A percentile compares a stretch with the other conserved stretches of the same genome.
phyloP scores from a whole-genome alignment of 768 basidiomycete species.

The Tricholoma sp. region DNA sequence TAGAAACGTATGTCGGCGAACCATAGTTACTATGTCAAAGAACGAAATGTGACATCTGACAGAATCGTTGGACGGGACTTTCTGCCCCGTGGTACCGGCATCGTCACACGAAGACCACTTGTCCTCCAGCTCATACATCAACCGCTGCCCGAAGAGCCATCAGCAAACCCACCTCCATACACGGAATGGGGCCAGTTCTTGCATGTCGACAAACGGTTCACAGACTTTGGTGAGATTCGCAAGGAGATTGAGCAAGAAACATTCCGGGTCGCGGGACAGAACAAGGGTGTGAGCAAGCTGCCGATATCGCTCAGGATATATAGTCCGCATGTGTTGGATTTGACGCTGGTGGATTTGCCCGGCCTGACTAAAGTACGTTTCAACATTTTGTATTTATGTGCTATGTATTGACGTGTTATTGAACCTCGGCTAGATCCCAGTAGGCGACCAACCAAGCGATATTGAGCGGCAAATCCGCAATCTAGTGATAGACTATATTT shows the following conservation, averaged over 20 bases:
- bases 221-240: constrained; percentile 92
- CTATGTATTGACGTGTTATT: not conserved
- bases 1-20: constrained; percentile 77
- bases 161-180: constrained; percentile 41
- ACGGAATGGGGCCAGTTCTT: constrained; percentile 97
- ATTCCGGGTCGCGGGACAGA: constrained; percentile 94
- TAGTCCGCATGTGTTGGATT: constrained; percentile 90
- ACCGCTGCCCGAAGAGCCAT: constrained; percentile 50
- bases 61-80: constrained; percentile 95
- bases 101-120: constrained; percentile 93
- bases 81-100: constrained; percentile 84
- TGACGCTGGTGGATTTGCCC: constrained; percentile 95
- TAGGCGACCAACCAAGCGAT: constrained; percentile 96
- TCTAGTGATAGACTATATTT: constrained; percentile 93
- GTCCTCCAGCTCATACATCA: constrained; percentile 95
- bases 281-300: constrained; percentile 95
- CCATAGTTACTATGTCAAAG: constrained; percentile 7
- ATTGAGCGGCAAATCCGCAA: constrained; percentile 96
- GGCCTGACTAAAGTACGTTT: constrained; percentile 86
- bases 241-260: constrained; percentile 99
- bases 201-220: constrained; percentile 93
- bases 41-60: constrained; percentile 1
- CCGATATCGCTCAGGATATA: constrained; percentile 95
- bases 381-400: not conserved
- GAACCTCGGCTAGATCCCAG: constrained; percentile 62